Evolutionary conservation across 176 grass and related monocot genomes (phyloP), one percentile per base, ranked within the genome.

Genomic region (Ananas comosus): DNA sequence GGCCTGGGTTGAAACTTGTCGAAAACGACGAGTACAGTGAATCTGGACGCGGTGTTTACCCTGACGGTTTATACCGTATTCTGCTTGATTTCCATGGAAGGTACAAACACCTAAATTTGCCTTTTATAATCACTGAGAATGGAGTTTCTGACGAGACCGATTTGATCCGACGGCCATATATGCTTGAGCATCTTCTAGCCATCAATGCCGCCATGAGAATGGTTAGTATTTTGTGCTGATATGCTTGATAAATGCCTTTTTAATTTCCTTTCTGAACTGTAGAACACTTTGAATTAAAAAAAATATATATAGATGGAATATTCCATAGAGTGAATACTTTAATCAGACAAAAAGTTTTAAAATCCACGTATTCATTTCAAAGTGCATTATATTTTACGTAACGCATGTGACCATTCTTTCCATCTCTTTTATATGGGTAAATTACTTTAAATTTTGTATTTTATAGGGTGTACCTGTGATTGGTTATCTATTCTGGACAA

Each of bases 401-500:
- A 42, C 33, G 4, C 33, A 8, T 42, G 33, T 42, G 33, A 42
- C 33, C 7, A 42, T 42, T 42, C 4, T 59, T 49, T 29, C 50
- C 22, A 50, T 49, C 21, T n/a, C 70, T 33, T 48, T 71, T 65
- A 58, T 18, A 42, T 63, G 70, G n/a, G 50, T 73, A 47, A 70
- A 47, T n/a, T 42, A 42, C 33, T 42, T 42, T 42, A 42, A 42
- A 42, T 22, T 83, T 14, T 74, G 13, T 85, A 49, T 72, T 71
- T 82, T 90, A 53, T 69, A 92, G 93, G 93, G 93, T 68, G 89
- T 97, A 33, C 81, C 72, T 58, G 83, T 97, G 28, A 81, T 97
- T 84, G 89, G 89, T 79, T 97, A 92, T 90, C 63, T 97, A 48
- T 92, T 97, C 72, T 97, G 93, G 93, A 92, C 89, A 74, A 97